These are phyloP conservation scores for Fonsecaea multimorphosa DNA, from an alignment of 2,329 filamentous ascomycete species.

Conservation along the genomic window DNA sequence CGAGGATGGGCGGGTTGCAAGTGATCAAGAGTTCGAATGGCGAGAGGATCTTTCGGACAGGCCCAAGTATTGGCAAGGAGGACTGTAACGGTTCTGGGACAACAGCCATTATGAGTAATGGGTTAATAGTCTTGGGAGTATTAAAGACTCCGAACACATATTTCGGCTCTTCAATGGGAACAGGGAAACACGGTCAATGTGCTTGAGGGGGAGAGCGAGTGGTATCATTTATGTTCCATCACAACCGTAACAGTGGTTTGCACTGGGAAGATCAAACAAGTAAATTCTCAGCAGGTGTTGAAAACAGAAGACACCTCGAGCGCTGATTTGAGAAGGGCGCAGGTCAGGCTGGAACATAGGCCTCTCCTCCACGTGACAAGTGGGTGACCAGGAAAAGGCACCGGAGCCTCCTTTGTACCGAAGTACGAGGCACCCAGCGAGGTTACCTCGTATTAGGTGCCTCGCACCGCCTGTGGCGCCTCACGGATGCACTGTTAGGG, in stretches of 20 bases:
- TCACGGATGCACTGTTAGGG: not conserved
- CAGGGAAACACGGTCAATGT: not conserved
- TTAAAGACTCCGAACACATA: slow-evolving; percentile 21
- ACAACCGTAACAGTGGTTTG: not conserved
- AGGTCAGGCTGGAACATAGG: slow-evolving; percentile 12
- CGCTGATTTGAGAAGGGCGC: slow-evolving; percentile 24
- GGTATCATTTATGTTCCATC: not conserved
- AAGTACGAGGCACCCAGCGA: too few species aligned
- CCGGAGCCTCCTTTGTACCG: not conserved
- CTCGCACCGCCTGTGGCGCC: not conserved
- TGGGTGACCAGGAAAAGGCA: too few species aligned
- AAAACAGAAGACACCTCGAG: slow-evolving; percentile 4
- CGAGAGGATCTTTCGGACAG: slow-evolving; percentile 40
- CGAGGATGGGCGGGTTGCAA: slow-evolving; percentile 63
- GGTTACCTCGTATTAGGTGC: too few species aligned
- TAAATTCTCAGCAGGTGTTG: not conserved
- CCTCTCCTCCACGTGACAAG: slow-evolving; percentile 8
- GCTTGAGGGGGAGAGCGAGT: not conserved
- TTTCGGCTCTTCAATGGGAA: slow-evolving; percentile 18
- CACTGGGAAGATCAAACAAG: not conserved
- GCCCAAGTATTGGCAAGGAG: slow-evolving; percentile 3
- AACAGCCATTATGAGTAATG: slow-evolving; percentile 24
- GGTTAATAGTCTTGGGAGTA: slow-evolving; percentile 1
- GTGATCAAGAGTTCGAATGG: slow-evolving; percentile 62
- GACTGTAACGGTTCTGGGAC: slow-evolving; percentile 27